Evolutionary conservation across 2,329 filamentous ascomycete genomes (phyloP), one percentile per base, ranked within the genome.

Genomic region (Trichoderma endophyticum): DNA sequence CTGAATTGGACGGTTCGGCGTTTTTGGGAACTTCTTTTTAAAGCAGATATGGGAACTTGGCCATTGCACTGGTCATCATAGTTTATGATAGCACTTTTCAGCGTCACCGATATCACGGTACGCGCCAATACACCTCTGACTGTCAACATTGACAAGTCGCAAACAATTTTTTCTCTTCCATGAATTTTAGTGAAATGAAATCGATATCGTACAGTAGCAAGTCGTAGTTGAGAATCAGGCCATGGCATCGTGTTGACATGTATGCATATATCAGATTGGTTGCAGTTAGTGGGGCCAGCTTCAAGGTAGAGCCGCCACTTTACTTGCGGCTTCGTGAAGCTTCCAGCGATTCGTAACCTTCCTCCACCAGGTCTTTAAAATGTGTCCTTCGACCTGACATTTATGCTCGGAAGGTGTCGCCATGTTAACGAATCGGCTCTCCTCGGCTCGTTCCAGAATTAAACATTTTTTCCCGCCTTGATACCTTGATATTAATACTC

Each of bases 81-180:
- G 48, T 28, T 68, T 69, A 68, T 48, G 26, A 32, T 61, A 69
- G 66, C 66, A 69, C 56, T 54, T 61, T 61, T 69, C 36, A n/a
- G 56, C 66, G 66, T 36, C 0, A 39, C 66, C 66, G 21, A 54
- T n/a, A 26, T 54, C 64, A n/a, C 21, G 66, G 66, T 30, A 34
- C 66, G 66, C 66, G n/a, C 6, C 66, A 69, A 69, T 69, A 69
- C 66, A 51, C 15, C 57, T n/a, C n/a, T 36, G 21, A 26, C 36
- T 43, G 66, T 51, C 39, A 90, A 92, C 6, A 90, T 92, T 24
- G 54, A 48, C 65, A 39, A 36, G 14, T 68, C 32, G 28, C 34
- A 28, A 61, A 30, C 14, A 39, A 39, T 69, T 5, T 1, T 34
- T 3, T 51, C 34, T 39, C 21, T 6, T 32, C 61, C 30, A 24